Evolutionary conservation across 2,329 filamentous ascomycete genomes (phyloP).

Genomic region (Penicillium sumatraense): DNA sequence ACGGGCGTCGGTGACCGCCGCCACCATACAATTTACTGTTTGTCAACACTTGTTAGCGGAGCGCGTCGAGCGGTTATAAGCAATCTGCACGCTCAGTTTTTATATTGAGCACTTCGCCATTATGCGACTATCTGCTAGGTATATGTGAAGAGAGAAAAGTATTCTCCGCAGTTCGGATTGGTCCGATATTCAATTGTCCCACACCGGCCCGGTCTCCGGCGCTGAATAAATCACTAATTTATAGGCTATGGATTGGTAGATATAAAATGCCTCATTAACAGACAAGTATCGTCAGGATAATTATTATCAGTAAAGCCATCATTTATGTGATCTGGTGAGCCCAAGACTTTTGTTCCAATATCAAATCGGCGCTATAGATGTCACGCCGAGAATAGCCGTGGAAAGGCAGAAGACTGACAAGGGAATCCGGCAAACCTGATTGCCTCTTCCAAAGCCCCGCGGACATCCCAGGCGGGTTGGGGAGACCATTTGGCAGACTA

Average conservation of each 20-base stretch:
- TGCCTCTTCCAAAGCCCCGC: slow-evolving; percentile 10
- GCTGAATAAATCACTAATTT: too few species aligned
- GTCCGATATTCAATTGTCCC: background rate
- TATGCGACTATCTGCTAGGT: too few species aligned
- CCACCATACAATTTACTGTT: background rate
- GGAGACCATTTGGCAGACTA: slow-evolving; percentile 3
- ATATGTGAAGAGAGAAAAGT: too few species aligned
- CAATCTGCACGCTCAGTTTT: too few species aligned
- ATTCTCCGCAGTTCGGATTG: background rate
- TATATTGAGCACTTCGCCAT: too few species aligned
- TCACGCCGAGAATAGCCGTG: slow-evolving; percentile 17
- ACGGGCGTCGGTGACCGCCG: background rate
- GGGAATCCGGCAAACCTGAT: slow-evolving; percentile 11
- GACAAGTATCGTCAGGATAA: too few species aligned
- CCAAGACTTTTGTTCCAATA: too few species aligned
- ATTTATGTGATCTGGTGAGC: too few species aligned
- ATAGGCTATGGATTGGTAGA: background rate
- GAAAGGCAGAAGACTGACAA: slow-evolving; percentile 2
- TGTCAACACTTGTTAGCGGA: too few species aligned
- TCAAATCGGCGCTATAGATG: too few species aligned
- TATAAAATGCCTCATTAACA: background rate
- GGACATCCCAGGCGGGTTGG: slow-evolving; percentile 8
- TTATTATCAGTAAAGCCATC: too few species aligned
- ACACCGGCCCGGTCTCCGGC: background rate
- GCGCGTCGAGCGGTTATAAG: too few species aligned